Evolutionary conservation across 768 basidiomycete genomes (phyloP).

Genomic region (Termitomyces bulborhizus): DNA sequence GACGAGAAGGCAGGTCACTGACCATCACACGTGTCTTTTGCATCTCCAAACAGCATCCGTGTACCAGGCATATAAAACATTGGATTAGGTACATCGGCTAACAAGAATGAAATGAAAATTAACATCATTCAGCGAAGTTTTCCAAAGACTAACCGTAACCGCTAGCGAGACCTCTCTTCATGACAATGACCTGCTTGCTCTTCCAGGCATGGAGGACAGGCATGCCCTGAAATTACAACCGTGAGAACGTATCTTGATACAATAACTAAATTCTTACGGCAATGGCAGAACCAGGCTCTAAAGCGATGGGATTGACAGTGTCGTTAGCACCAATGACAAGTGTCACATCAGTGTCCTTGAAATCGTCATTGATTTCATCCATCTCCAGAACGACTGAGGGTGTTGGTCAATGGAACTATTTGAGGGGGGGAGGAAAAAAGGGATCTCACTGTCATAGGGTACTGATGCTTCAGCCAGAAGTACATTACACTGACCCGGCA

Average conservation of each 20-base stretch:
- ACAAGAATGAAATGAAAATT: not conserved
- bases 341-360: constrained; percentile 82
- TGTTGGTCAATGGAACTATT: not conserved
- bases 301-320: constrained; percentile 86
- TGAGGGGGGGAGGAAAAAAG: not conserved
- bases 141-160: constrained; percentile 59
- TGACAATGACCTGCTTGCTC: constrained; percentile 87
- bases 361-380: constrained; percentile 95
- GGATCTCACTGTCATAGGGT: constrained; percentile 72
- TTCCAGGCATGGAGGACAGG: constrained; percentile 91
- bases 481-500: constrained; percentile 95
- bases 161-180: constrained; percentile 88
- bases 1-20: constrained; percentile 6
- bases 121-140: not conserved
- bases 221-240: constrained; percentile 54
- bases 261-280: constrained; percentile 36
- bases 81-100: constrained; percentile 88
- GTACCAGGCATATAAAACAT: constrained; percentile 92
- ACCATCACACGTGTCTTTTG: constrained; percentile 89
- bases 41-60: constrained; percentile 90
- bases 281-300: constrained; percentile 82
- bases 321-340: constrained; percentile 91
- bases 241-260: not conserved
- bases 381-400: constrained; percentile 83
- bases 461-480: constrained; percentile 86